Evolutionary conservation across 2,329 filamentous ascomycete species (phyloP), one percentile per base, ranked within the genome.

Genomic region (Trichoderma guizhouense): DNA sequence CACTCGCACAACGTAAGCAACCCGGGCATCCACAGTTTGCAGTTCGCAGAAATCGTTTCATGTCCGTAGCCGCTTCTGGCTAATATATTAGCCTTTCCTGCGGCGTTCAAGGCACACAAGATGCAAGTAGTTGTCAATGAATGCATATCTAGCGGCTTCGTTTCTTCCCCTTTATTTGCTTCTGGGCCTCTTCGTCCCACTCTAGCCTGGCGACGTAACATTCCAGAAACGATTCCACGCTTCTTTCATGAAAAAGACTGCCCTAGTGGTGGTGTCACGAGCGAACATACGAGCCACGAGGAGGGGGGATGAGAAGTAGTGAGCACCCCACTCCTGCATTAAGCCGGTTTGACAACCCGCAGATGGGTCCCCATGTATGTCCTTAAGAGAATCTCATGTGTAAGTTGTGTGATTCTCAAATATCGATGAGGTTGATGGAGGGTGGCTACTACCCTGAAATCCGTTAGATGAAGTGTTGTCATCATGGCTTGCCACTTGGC

Each of bases 1-100:
- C 14, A n/a, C 26, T 69, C 66, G 43, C 47, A 62, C 66, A 60
- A 34, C 43, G 26, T 47, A 69, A 28, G 32, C 14, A 36, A 11
- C 28, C 47, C 21, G 36, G 28, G 30, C 57, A 61, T 36, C 66
- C 66, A 69, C 57, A 53, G 21, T 21, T 14, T 69, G 39, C 39
- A 69, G 66, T 69, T 69, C 66, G 66, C 66, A 69, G 66, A 26
- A 51, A 36, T 69, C 57, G 57, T 43, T 60, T 47, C 57, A 69
- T 62, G 66, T 53, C n/a, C n/a, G 66, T 53, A 62, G 47, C 66
- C 66, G 66, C 57, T 69, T 32, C 57, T 61, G 47, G 55, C 39
- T 9, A 53, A 30, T 60, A 7, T 30, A 62, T 55, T 60, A 69
- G 66, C 53, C 55, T 18, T 39, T 43, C 34, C 28, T 47, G 57